A percentile compares a stretch with the other conserved stretches of the same genome.
Evolutionary conservation across 306 rosid species (phyloP).

Genomic region (Elaeagnus macrophylla): DNA sequence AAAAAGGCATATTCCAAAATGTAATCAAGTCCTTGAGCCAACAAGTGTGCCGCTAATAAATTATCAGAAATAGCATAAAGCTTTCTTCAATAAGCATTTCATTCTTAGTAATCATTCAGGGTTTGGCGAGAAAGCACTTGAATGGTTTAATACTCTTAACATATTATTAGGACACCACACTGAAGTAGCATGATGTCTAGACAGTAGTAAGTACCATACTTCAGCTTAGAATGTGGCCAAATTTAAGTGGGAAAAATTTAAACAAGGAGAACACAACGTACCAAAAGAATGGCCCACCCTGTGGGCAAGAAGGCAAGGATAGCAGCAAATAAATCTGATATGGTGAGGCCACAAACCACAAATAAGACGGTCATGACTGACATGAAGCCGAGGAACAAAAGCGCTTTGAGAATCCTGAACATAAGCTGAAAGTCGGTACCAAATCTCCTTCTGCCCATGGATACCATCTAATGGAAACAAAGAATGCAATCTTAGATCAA

Average conservation of each 20-base stretch:
- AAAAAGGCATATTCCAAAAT: no score
- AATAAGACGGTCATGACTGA: constrained; percentile 85
- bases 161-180: no score
- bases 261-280: constrained; percentile 21
- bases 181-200: no score
- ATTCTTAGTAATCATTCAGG: no score
- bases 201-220: no score
- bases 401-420: constrained; percentile 87
- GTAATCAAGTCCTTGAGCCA: no score
- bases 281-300: constrained; percentile 88
- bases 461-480: constrained; percentile 55
- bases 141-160: no score
- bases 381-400: constrained; percentile 81
- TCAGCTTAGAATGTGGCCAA: background rate
- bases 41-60: no score
- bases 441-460: constrained; percentile 84
- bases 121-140: no score
- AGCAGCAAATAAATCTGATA: constrained; percentile 83
- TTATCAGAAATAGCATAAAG: no score
- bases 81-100: no score
- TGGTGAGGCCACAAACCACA: constrained; percentile 70
- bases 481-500: background rate
- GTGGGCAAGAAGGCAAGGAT: constrained; percentile 85
- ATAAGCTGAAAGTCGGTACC: constrained; percentile 86
- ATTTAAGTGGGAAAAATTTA: background rate